These are phyloP conservation scores for Starmerella apis DNA, from an alignment of 805 yeast species.

Conservation along the genomic window DNA sequence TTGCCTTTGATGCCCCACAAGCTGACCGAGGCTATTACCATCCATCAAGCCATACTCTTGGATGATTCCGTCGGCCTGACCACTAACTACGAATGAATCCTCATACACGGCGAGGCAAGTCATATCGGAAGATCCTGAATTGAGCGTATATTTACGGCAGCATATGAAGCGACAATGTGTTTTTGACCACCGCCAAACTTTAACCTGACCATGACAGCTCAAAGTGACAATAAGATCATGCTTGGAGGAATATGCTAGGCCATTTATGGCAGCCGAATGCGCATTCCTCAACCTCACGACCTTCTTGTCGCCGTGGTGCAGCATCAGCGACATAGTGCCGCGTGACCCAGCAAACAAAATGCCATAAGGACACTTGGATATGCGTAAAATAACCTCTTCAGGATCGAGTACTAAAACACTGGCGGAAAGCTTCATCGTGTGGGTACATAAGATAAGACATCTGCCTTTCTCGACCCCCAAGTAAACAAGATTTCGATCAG, in stretches of 20 bases:
- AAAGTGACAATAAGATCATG: neutral
- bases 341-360: conserved; percentile 4
- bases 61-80: neutral
- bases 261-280: conserved; percentile 3
- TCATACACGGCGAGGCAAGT: conserved; percentile 1
- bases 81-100: neutral
- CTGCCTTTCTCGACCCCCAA: neutral
- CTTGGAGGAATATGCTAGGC: neutral
- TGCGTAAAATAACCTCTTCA: neutral
- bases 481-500: neutral
- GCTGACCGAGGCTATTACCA: neutral
- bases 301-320: too few species aligned
- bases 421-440: neutral
- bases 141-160: neutral
- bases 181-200: conserved; percentile 5
- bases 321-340: neutral
- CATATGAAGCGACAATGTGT: neutral
- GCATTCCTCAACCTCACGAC: neutral
- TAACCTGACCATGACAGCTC: neutral
- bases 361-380: neutral
- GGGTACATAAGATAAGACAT: neutral
- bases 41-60: neutral
- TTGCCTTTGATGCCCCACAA: conserved; percentile 68
- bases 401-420: neutral
- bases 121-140: neutral